A percentile compares a stretch with the other conserved stretches of the same genome.
These are phyloP conservation scores for Dothistroma pini DNA, from an alignment of 2,329 filamentous ascomycete genomes.

Conservation along the genomic window DNA sequence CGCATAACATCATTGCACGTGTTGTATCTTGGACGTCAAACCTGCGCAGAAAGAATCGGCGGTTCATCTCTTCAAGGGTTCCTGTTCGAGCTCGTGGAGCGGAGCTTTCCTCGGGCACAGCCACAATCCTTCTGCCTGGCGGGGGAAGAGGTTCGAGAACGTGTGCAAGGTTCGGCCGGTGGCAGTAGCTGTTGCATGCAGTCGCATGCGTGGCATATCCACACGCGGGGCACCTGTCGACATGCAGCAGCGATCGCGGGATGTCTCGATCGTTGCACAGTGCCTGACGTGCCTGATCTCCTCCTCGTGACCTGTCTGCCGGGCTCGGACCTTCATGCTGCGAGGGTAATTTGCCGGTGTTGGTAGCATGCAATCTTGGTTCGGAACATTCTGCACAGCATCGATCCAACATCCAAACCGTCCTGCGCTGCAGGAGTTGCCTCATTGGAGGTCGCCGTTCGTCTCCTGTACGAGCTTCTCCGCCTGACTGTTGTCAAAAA, in stretches of 20 bases:
- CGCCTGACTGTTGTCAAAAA: not conserved
- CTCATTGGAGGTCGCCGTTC: not conserved
- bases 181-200: not conserved
- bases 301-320: not conserved
- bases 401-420: not conserved
- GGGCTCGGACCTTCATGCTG: not conserved
- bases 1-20: not conserved
- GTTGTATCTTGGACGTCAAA: not conserved
- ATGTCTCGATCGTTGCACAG: not conserved
- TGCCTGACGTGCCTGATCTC: not conserved
- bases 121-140: slow-evolving; percentile 1
- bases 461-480: not conserved
- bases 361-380: not conserved
- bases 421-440: not conserved
- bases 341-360: not conserved
- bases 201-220: not conserved
- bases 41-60: not conserved
- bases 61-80: not conserved
- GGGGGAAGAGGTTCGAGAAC: not conserved
- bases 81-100: not conserved
- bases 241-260: not conserved
- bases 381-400: not conserved
- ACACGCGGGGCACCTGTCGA: not conserved
- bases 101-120: not conserved
- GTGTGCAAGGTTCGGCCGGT: not conserved